Percentiles rank a stretch among this genome's conserved stretches.
Conservation (phyloP, 345 rosid genomes). For the Microcos paniculata region DNA sequence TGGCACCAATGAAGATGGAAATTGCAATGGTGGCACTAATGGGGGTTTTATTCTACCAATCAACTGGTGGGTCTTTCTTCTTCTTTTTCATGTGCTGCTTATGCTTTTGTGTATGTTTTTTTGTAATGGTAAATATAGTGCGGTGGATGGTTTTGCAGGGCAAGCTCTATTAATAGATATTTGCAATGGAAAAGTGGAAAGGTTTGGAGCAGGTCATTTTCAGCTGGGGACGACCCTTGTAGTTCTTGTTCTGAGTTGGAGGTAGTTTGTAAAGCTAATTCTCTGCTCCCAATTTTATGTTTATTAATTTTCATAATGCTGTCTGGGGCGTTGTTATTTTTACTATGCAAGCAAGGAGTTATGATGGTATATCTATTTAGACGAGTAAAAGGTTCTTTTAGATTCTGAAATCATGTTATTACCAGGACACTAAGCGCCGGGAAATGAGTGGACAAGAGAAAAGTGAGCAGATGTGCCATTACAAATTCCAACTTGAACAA, state of each 20-base stretch:
- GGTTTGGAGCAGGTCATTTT: slow-evolving; percentile 48
- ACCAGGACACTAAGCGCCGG: slow-evolving; percentile 38
- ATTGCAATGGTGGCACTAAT: slow-evolving; percentile 16
- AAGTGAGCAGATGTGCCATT: slow-evolving; percentile 39
- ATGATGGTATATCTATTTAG: neutral
- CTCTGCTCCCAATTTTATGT: neutral
- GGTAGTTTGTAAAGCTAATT: slow-evolving; percentile 32
- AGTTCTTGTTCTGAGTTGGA: slow-evolving; percentile 47
- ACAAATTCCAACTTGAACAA: slow-evolving; percentile 77
- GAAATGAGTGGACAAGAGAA: slow-evolving; percentile 43
- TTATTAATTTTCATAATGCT: neutral
- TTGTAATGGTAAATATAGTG: slow-evolving; percentile 4
- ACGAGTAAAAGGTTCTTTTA: neutral
- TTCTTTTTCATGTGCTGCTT: neutral
- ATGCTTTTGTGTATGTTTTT: neutral
- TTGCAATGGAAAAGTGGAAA: slow-evolving; percentile 43
- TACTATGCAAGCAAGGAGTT: neutral
- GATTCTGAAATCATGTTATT: slow-evolving; percentile 9
- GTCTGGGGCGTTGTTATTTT: neutral
- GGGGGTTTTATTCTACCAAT: slow-evolving; percentile 48
- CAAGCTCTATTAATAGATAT: slow-evolving; percentile 57
- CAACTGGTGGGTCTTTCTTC: slow-evolving; percentile 38
- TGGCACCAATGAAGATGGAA: slow-evolving; percentile 10
- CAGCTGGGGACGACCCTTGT: slow-evolving; percentile 52
- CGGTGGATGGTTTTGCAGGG: slow-evolving; percentile 33